Percentiles rank a stretch among this genome's conserved stretches.
These are phyloP conservation scores for Fusarium anguioides DNA, from an alignment of 2,329 filamentous ascomycete species.

Conservation along the genomic window DNA sequence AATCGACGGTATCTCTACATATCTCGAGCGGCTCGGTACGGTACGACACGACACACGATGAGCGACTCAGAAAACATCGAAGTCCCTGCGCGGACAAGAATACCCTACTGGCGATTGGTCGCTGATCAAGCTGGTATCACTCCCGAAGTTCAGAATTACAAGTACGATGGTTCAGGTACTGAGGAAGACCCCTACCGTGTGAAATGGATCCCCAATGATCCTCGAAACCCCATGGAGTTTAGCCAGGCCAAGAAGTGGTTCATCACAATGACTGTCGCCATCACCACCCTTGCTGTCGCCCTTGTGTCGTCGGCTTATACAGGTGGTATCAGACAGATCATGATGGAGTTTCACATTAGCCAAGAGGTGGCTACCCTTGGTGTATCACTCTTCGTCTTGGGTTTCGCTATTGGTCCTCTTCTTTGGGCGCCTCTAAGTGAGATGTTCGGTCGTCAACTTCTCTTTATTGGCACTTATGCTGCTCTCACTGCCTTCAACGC, in stretches of 20 bases:
- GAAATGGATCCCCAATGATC: constrained; percentile 38
- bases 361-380: constrained; percentile 36
- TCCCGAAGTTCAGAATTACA: constrained; percentile 33
- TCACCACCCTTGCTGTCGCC: constrained; percentile 32
- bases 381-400: constrained; percentile 36
- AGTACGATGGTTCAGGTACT: constrained; percentile 34
- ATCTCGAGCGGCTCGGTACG: constrained; percentile 5
- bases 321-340: constrained; percentile 31
- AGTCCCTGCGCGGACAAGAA: constrained; percentile 26
- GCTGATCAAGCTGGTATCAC: constrained; percentile 33
- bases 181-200: constrained; percentile 34
- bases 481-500: constrained; percentile 81
- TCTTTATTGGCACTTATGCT: constrained; percentile 66
- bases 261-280: constrained; percentile 35
- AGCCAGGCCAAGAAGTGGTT: constrained; percentile 33
- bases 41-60: constrained; percentile 14
- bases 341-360: constrained; percentile 30
- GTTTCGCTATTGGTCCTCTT: constrained; percentile 74
- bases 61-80: constrained; percentile 30
- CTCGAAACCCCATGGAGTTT: constrained; percentile 34
- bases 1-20: constrained; percentile 1
- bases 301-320: constrained; percentile 36
- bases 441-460: constrained; percentile 73
- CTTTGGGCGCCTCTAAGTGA: constrained; percentile 80
- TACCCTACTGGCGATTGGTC: constrained; percentile 37